Conservation (phyloP, 257 asterid genomes). For the Solanum chmielewskii region DNA sequence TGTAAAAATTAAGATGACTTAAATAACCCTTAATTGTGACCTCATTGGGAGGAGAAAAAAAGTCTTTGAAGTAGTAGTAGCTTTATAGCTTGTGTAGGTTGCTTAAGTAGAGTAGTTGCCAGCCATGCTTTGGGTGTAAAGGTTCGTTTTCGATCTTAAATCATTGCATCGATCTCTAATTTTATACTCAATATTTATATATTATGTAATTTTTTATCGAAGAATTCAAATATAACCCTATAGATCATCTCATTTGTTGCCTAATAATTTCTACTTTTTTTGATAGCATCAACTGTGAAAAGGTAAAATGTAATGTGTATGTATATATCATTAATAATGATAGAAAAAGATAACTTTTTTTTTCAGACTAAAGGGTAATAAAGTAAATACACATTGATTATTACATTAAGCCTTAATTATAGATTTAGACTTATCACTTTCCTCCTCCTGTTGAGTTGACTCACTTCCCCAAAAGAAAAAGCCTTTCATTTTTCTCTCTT, state of each 20-base stretch:
- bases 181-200: no score
- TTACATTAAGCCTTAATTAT: not conserved
- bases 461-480: not conserved
- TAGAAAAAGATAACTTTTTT: not conserved
- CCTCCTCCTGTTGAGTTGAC: constrained; percentile 1
- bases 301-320: not conserved
- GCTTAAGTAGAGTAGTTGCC: not conserved
- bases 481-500: not conserved
- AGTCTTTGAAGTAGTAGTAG: not conserved
- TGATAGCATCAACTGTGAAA: not conserved
- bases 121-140: not conserved
- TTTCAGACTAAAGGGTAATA: not conserved
- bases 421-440: constrained; percentile 7
- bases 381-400: not conserved
- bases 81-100: not conserved
- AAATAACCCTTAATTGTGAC: not conserved
- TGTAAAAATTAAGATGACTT: not conserved
- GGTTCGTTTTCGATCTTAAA: not conserved
- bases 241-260: not conserved
- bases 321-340: not conserved
- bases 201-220: not conserved
- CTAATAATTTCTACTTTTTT: not conserved
- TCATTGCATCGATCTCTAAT: not conserved
- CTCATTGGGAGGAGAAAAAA: not conserved
- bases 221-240: not conserved